Conservation (phyloP, 2,329 filamentous ascomycete species). For the Trichophyton schoenleinii region DNA sequence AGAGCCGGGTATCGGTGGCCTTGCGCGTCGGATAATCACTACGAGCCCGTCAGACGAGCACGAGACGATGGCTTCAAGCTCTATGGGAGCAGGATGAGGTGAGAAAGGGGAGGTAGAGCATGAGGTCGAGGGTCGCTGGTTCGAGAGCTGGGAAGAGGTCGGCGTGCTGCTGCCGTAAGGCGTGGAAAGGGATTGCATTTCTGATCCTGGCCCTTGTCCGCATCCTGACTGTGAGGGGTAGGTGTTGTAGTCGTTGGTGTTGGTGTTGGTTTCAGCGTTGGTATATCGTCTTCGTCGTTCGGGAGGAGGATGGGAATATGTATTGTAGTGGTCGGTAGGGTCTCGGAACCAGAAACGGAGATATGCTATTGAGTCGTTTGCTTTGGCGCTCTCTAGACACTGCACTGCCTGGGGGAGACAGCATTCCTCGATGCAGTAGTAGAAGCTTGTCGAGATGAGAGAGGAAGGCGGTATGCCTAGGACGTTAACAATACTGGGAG, state of each 20-base stretch:
- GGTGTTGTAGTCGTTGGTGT: background rate
- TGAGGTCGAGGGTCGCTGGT: background rate
- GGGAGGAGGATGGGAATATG: background rate
- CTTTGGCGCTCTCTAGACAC: constrained; percentile 73
- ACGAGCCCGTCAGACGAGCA: constrained; percentile 82
- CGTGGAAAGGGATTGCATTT: background rate
- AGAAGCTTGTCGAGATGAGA: constrained; percentile 68
- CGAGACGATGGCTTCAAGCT: constrained; percentile 81
- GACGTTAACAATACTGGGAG: constrained; percentile 60
- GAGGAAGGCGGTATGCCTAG: constrained; percentile 58
- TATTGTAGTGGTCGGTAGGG: background rate
- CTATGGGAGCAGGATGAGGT: constrained; percentile 32
- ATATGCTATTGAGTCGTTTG: constrained; percentile 83
- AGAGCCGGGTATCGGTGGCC: constrained; percentile 49
- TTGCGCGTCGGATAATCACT: constrained; percentile 62
- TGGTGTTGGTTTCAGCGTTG: background rate
- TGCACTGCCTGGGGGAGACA: constrained; percentile 64
- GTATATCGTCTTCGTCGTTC: background rate
- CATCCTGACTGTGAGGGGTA: background rate
- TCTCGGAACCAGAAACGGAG: constrained; percentile 66
- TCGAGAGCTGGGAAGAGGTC: background rate
- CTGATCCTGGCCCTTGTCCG: background rate
- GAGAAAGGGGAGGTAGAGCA: background rate
- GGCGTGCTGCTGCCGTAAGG: background rate
- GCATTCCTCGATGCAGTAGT: constrained; percentile 69